Percentiles rank a stretch among this genome's conserved stretches.
Conservation (phyloP, 1,284 basidiomycete genomes). For the Melampsora occidentalis region DNA sequence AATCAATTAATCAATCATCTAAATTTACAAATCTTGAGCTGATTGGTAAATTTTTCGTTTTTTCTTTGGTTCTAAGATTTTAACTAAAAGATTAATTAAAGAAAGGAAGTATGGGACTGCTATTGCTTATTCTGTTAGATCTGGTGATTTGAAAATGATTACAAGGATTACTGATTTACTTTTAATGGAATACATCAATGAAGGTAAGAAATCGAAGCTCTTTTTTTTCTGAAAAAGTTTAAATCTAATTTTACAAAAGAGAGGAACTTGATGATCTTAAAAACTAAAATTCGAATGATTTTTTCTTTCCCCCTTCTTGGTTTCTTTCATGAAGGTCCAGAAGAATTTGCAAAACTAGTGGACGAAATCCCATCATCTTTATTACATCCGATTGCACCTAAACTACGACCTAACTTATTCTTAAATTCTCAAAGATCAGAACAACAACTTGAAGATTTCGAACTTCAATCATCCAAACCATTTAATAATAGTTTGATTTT, state of each 20-base stretch:
- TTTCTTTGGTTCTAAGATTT: conserved; percentile 17
- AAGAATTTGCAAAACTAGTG: conserved; percentile 41
- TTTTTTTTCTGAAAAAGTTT: no score
- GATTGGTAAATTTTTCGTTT: no score
- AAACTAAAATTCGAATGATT: background rate
- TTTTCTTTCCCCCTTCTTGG: background rate
- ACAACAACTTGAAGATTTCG: background rate
- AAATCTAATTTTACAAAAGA: no score
- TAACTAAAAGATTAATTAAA: conserved; percentile 27
- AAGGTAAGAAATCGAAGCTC: conserved; percentile 9
- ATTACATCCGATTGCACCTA: conserved; percentile 32
- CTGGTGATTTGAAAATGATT: conserved; percentile 29
- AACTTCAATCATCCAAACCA: conserved; percentile 12
- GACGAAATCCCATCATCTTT: conserved; percentile 39
- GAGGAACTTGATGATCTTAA: no score
- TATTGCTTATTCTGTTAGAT: conserved; percentile 36
- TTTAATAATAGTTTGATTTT: conserved; percentile 54
- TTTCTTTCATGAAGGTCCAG: conserved; percentile 8
- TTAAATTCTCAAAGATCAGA: background rate
- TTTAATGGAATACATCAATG: conserved; percentile 37
- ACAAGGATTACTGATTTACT: conserved; percentile 36
- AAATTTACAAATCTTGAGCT: no score
- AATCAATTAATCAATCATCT: no score
- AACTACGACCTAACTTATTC: conserved; percentile 24
- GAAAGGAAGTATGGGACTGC: conserved; percentile 37